Evolutionary conservation across 1,284 basidiomycete genomes (phyloP), one percentile per base, ranked within the genome.

Genomic region (Puccinia triticina): DNA sequence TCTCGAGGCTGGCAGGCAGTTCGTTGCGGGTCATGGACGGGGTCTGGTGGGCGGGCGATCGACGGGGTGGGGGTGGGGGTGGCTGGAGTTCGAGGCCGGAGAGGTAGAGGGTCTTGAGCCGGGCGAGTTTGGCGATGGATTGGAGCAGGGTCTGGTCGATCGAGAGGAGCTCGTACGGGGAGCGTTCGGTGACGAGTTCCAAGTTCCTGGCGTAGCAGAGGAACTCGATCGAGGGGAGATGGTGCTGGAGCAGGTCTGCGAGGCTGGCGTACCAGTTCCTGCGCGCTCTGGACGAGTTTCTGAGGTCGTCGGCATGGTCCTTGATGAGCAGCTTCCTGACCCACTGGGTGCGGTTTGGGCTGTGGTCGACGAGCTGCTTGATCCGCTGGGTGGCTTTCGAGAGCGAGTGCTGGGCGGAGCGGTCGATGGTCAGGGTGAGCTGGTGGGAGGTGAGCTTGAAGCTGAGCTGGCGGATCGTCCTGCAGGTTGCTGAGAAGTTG

Each of bases 31-130:
- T n/a, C n/a, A 26, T n/a, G 55, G 55, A 4, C 3, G 46, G 7
- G 29, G 50, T 55, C 26, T 34, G 71, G 43, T 73, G 18, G 71
- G 71, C 29, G n/a, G 34, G 8, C 48, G 14, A 11, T 50, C 48
- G 48, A 59, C 46, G 53, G 34, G 16, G 26, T 57, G 21, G 55
- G 5, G n/a, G 55, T 57, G 55, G n/a, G n/a, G n/a, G 55, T 59
- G 32, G 50, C 14, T 76, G 53, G 21, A 76, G 37, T 37, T 53
- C 46, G 26, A 77, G 37, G 21, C 75, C 55, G 32, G 50, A 59
- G n/a, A 77, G 57, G 64, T 61, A 77, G 29, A 77, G 34, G 5
- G 26, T 77, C 29, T 77, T 48, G 26, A 77, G 29, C 37, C 34
- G 53, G 46, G 21, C 26, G 5, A 43, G 50, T 21, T 59, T 43